Percentiles rank a stretch among this genome's conserved stretches.
Conservation (phyloP, 2,329 filamentous ascomycete species). For the Fusarium heterosporum region DNA sequence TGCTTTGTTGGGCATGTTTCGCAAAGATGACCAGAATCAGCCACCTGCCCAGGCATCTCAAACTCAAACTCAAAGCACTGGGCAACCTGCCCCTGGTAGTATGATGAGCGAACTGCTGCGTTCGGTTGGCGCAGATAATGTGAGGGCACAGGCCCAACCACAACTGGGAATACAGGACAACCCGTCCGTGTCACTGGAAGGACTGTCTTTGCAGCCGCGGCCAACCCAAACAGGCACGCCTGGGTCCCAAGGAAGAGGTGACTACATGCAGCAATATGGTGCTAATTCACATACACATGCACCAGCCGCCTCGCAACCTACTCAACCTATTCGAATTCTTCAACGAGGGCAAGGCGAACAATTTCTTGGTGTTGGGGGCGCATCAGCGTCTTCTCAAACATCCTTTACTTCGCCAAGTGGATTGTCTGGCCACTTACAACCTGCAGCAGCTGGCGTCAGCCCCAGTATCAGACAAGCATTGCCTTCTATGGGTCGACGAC, state of each 20-base stretch:
- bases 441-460: constrained; percentile 32
- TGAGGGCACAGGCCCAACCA: constrained; percentile 24
- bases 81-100: constrained; percentile 30
- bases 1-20: constrained; percentile 66
- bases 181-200: constrained; percentile 37
- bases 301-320: constrained; percentile 15
- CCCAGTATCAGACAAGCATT: constrained; percentile 35
- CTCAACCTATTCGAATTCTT: constrained; percentile 52
- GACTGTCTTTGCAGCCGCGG: constrained; percentile 36
- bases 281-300: constrained; percentile 11
- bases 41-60: constrained; percentile 21
- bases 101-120: constrained; percentile 41
- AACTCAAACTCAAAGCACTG: constrained; percentile 4
- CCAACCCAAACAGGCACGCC: constrained; percentile 27
- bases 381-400: constrained; percentile 36
- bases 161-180: constrained; percentile 28
- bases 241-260: constrained; percentile 28
- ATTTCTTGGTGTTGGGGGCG: constrained; percentile 31
- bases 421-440: constrained; percentile 32
- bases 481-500: constrained; percentile 36
- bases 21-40: constrained; percentile 50
- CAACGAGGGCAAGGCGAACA: constrained; percentile 51
- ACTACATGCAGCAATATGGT: constrained; percentile 35
- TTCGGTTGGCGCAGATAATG: constrained; percentile 26
- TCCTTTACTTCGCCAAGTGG: constrained; percentile 42